Base-by-base conservation (phyloP, 129 eudicot species). In the Pseudognaphalium luteoalbum region DNA sequence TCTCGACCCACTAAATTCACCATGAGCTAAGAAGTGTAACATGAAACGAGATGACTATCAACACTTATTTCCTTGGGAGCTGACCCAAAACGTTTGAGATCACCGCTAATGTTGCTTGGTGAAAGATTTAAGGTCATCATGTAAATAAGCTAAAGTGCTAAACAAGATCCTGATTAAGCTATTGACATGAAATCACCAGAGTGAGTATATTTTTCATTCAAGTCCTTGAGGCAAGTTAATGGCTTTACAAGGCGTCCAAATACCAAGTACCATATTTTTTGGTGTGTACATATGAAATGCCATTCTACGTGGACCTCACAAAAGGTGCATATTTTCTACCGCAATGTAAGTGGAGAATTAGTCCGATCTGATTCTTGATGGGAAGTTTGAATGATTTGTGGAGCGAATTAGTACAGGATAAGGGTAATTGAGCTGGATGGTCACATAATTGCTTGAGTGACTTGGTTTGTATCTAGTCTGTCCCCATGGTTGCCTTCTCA, bases 301-400 rank as follows among this genome's bases (percentile, higher is more conserved):
- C 60, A 73, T 73, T 44, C 35, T 34, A 73, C 17, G 37, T 73
- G 75, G 41, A 22, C 59, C 61, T 30, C 68, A 28, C 60, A 79
- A 63, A 63, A 77, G 73, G 34, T 72, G 73, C 78, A 65, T 58
- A n/a, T 19, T 73, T 44, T 5, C 69, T 17, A 60, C 69, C 68
- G 44, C 2, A 9, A n/a, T 73, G 70, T 44, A 66, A 73, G 75
- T 80, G 75, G 83, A 73, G 50, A 70, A 56, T 74, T 71, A 73
- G 79, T 74, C 73, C 57, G 83, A 63, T 63, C 39, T 16, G 25
- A 64, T 64, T 64, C 44, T 79, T 72, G 78, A 71, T 25, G 35
- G 66, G 17, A 30, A 61, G 66, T 61, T 61, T 25, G 32, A 64
- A 64, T 28, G 44, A 17, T 30, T 61, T 25, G 33, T 6, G 17